A percentile compares a stretch with the other conserved stretches of the same genome.
phyloP scores from a whole-genome alignment of 108 stramenopile species.

The Fistulifera pelliculosa region DNA sequence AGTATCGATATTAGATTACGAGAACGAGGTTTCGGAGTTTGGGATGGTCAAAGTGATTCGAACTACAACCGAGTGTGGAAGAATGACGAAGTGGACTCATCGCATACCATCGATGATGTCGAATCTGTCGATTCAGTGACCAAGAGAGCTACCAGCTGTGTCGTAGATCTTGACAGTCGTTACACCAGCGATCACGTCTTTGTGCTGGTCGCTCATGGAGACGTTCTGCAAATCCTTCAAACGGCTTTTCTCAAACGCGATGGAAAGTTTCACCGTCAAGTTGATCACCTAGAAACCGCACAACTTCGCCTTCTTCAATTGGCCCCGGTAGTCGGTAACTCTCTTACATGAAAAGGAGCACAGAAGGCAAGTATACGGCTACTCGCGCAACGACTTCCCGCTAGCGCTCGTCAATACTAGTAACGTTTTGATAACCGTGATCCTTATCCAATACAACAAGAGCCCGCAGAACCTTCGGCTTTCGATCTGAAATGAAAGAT shows the following conservation, averaged over 20 bases:
- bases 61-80: constrained; percentile 80
- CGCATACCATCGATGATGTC: constrained; percentile 52
- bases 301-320: constrained; percentile 28
- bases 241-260: constrained; percentile 62
- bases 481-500: too few relatives aligned
- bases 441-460: too few relatives aligned
- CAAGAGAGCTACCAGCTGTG: constrained; percentile 43
- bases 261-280: constrained; percentile 46
- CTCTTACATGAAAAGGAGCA: too few relatives aligned
- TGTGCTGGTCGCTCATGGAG: constrained; percentile 80
- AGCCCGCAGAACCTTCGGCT: too few relatives aligned
- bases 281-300: constrained; percentile 80
- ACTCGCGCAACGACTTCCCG: too few relatives aligned
- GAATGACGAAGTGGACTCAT: constrained; percentile 46
- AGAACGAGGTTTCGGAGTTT: constrained; percentile 78
- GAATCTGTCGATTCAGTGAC: constrained; percentile 70
- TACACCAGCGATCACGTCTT: constrained; percentile 5
- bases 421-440: too few relatives aligned
- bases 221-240: constrained; percentile 84
- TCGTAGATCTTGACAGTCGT: constrained; percentile 49
- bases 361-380: too few relatives aligned
- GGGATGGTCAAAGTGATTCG: constrained; percentile 47
- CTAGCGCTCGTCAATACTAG: too few relatives aligned
- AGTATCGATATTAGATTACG: constrained; percentile 48
- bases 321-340: too few relatives aligned